A percentile compares a stretch with the other conserved stretches of the same genome.
These are phyloP conservation scores for Oidiodendron maius DNA, from an alignment of 495 filamentous ascomycete species.

Conservation along the genomic window DNA sequence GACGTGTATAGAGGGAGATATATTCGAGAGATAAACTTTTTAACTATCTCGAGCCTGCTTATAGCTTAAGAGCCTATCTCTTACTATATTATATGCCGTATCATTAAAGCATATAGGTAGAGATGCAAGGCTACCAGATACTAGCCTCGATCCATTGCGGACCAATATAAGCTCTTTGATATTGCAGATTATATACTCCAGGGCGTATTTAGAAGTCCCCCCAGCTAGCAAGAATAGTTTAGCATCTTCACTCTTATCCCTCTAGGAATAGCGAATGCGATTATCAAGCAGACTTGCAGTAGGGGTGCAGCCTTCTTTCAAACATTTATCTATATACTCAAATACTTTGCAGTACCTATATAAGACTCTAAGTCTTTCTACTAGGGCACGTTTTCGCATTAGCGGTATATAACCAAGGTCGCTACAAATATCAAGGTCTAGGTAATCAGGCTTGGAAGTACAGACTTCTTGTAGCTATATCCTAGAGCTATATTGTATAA, in stretches of 20 bases:
- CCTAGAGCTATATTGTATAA: too few species aligned
- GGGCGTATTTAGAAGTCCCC: background rate
- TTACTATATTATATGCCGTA: background rate
- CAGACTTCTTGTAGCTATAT: too few species aligned
- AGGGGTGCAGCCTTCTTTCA: background rate
- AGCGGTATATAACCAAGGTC: too few species aligned
- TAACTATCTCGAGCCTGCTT: too few species aligned
- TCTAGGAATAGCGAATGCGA: background rate
- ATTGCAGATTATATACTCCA: background rate
- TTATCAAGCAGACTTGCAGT: background rate
- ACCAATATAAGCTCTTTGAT: background rate
- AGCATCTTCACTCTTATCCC: background rate
- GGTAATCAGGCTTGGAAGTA: too few species aligned
- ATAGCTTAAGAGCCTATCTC: background rate
- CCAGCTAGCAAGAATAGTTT: background rate
- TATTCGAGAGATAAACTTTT: too few species aligned
- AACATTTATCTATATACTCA: background rate
- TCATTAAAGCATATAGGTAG: background rate
- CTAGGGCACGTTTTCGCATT: too few species aligned
- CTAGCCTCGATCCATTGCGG: background rate
- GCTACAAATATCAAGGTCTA: too few species aligned
- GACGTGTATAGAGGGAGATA: too few species aligned
- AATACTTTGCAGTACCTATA: background rate
- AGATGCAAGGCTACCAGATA: background rate
- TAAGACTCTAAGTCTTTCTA: too few species aligned